Conservation (phyloP, 352 stramenopile species). For the Phytophthora pisi region DNA sequence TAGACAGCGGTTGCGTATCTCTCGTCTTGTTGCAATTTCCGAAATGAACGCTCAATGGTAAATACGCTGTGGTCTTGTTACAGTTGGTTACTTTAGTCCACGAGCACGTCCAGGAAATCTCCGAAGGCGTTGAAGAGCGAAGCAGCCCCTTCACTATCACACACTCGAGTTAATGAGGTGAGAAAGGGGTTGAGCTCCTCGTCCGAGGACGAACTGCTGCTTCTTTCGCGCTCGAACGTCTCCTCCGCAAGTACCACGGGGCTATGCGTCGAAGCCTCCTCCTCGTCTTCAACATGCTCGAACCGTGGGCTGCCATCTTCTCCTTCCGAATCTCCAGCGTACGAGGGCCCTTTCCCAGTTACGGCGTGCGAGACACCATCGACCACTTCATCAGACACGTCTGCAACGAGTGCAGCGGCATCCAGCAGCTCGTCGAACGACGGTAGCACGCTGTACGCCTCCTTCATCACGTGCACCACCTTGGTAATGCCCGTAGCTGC, state of each 20-base stretch:
- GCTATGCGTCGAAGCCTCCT: constrained; percentile 8
- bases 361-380: constrained; percentile 33
- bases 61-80: no score
- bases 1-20: no score
- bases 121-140: constrained; percentile 76
- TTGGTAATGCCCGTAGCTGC: constrained; percentile 49
- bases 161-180: constrained; percentile 55
- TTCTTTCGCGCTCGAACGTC: constrained; percentile 23
- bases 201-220: constrained; percentile 8
- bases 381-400: constrained; percentile 69
- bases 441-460: constrained; percentile 60
- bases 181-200: constrained; percentile 41
- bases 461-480: constrained; percentile 51
- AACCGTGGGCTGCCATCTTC: constrained; percentile 30
- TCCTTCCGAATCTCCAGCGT: constrained; percentile 16
- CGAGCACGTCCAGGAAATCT: constrained; percentile 70
- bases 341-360: constrained; percentile 8
- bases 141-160: constrained; percentile 63
- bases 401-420: constrained; percentile 53
- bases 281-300: constrained; percentile 40
- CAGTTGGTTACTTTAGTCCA: constrained; percentile 37
- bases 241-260: constrained; percentile 19
- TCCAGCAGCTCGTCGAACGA: constrained; percentile 73
- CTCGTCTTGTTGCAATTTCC: background rate
- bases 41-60: background rate